Evolutionary conservation across 2,329 filamentous ascomycete genomes (phyloP), one percentile per base, ranked within the genome.

Genomic region (Botryotinia narcissicola): DNA sequence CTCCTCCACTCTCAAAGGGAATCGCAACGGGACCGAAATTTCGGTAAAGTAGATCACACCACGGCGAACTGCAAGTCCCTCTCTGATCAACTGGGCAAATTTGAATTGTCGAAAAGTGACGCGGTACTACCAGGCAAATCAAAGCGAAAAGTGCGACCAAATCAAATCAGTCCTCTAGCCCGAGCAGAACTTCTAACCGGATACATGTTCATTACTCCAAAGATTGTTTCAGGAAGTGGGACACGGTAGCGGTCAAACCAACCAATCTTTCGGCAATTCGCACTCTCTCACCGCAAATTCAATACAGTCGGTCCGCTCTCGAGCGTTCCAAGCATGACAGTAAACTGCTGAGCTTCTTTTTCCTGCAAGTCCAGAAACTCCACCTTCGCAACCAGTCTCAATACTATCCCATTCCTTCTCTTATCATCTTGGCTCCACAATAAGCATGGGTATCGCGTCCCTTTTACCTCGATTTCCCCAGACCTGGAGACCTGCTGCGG

Each of bases 161-260:
- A 40, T 35, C 14, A 40, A 12, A 22, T 1, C 10, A 12, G n/a
- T 54, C 25, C 0, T 20, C 46, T 35, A 10, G 3, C 25, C 14
- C 46, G 46, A 37, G 9, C 46, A 40, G 25, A 54, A n/a, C 1
- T 54, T 37, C 35, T 4, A 6, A 29, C 6, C 18, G 42, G 32
- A 20, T 29, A 29, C 60, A 44, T 60, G 46, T 59, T 20, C 44
- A 14, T 14, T 40, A 10, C 18, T 72, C 54, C 29, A 76, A 71
- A 72, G 76, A 70, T 78, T 80, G 74, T 67, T 80, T 20, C 67
- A 74, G 68, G 77, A 79, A 59, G 78, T 77, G n/a, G 79, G 80
- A 25, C 78, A 77, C 63, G 25, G 73, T n/a, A 77, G 73, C n/a
- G 75, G 76, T 4, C 61, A 69, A 42, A 72, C 79, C 8, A 74